phyloP scores from a whole-genome alignment of 73 alveolate genomes.

The Paramecium caudatum region DNA sequence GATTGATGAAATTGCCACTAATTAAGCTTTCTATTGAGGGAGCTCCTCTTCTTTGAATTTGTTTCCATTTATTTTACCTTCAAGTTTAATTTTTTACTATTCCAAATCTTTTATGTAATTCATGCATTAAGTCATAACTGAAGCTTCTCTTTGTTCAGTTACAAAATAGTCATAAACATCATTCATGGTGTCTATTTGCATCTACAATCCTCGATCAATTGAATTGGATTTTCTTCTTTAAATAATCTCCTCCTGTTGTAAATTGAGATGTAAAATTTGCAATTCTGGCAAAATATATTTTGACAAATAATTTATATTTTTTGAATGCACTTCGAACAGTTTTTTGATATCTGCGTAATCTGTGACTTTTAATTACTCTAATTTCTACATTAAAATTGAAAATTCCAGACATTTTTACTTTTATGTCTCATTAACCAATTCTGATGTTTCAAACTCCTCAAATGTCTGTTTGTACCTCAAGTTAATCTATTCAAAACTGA shows the following conservation, averaged over 20 bases:
- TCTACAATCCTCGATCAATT: constrained; percentile 25
- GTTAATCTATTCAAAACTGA: constrained; percentile 9
- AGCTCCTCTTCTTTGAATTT: constrained; percentile 40
- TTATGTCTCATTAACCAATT: constrained; percentile 27
- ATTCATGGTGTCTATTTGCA: constrained; percentile 56
- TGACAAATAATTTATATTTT: constrained; percentile 46
- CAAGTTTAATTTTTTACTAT: constrained; percentile 41
- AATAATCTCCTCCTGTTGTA: neutral
- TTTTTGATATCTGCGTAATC: constrained; percentile 43
- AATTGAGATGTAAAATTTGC: constrained; percentile 10
- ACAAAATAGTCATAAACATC: constrained; percentile 56
- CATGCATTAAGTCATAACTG: neutral
- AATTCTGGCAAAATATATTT: constrained; percentile 51
- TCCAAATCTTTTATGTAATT: constrained; percentile 47
- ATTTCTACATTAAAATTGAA: constrained; percentile 12
- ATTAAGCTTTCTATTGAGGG: neutral
- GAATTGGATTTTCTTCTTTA: constrained; percentile 60
- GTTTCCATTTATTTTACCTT: neutral
- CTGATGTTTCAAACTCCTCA: constrained; percentile 42
- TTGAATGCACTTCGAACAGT: constrained; percentile 38
- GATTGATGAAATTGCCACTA: neutral
- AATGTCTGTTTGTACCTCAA: constrained; percentile 26
- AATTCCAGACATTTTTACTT: constrained; percentile 20
- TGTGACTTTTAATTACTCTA: neutral
- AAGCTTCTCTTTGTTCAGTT: constrained; percentile 52